These are phyloP conservation scores for Mucor irregularis DNA, from an alignment of 371 early-diverging fungal species.

Conservation along the genomic window DNA sequence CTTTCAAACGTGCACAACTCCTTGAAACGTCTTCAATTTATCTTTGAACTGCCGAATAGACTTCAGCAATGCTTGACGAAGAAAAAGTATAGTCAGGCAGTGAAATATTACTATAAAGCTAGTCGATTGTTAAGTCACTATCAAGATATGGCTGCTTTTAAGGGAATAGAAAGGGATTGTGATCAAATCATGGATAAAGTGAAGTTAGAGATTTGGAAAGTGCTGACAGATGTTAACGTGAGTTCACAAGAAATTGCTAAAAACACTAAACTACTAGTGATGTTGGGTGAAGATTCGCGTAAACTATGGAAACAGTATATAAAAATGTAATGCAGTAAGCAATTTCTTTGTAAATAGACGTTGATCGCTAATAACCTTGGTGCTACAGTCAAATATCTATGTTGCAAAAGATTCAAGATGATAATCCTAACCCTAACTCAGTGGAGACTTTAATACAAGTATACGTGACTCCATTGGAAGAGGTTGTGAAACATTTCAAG, in stretches of 20 bases:
- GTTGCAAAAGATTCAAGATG: conserved; percentile 17
- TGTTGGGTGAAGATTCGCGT: conserved; percentile 53
- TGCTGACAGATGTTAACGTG: conserved; percentile 23
- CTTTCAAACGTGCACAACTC: conserved; percentile 76
- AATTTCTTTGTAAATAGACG: background rate
- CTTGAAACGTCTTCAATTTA: conserved; percentile 78
- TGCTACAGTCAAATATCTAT: conserved; percentile 20
- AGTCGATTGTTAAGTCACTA: conserved; percentile 75
- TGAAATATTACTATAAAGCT: conserved; percentile 74
- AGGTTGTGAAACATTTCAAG: conserved; percentile 27
- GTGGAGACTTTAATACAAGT: conserved; percentile 13
- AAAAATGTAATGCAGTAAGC: conserved; percentile 36
- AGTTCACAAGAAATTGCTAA: conserved; percentile 49
- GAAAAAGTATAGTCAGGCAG: conserved; percentile 72
- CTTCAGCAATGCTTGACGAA: conserved; percentile 61
- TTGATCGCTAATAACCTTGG: background rate
- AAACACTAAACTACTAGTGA: conserved; percentile 57
- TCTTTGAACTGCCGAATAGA: conserved; percentile 81
- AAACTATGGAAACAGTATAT: conserved; percentile 51
- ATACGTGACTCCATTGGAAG: conserved; percentile 28
- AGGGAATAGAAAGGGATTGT: conserved; percentile 78
- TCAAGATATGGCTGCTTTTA: conserved; percentile 71
- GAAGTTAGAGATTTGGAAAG: conserved; percentile 50
- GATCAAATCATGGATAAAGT: conserved; percentile 70
- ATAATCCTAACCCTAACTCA: background rate